phyloP scores from a whole-genome alignment of 2,329 filamentous ascomycete genomes.

The Akanthomyces muscarius region DNA sequence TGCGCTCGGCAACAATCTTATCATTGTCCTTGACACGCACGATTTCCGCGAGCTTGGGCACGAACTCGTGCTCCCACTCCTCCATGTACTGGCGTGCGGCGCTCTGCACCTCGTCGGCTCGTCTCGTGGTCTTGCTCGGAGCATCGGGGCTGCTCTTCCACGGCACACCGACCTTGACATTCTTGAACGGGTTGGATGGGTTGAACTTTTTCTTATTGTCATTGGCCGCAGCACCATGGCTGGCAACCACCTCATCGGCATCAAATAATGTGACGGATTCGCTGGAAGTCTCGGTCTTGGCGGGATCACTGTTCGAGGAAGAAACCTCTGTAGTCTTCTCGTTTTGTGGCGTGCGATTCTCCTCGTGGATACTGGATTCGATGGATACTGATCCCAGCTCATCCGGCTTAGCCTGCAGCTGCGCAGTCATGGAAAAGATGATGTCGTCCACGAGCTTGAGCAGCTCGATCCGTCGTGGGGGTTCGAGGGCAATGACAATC shows the following conservation, averaged over 20 bases:
- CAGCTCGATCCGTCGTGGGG: conserved; percentile 47
- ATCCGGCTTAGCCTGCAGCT: conserved; percentile 40
- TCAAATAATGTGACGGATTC: conserved; percentile 17
- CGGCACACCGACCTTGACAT: conserved; percentile 22
- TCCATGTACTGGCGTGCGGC: conserved; percentile 67
- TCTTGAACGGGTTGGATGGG: conserved; percentile 12
- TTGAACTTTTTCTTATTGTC: background rate
- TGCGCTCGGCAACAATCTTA: conserved; percentile 45
- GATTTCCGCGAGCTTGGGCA: conserved; percentile 67
- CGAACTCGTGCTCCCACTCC: conserved; percentile 69
- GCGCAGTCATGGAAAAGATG: conserved; percentile 49
- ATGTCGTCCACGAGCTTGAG: conserved; percentile 49
- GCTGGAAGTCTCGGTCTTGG: conserved; percentile 17
- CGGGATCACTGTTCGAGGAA: conserved; percentile 16
- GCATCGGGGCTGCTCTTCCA: conserved; percentile 15
- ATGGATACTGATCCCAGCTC: conserved; percentile 29
- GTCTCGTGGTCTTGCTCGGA: conserved; percentile 8
- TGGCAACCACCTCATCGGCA: conserved; percentile 10
- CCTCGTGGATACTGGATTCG: conserved; percentile 12
- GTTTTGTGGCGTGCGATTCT: background rate
- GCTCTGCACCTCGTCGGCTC: conserved; percentile 34
- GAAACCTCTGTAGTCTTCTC: background rate
- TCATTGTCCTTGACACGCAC: conserved; percentile 47
- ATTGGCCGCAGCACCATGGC: background rate
- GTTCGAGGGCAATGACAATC: conserved; percentile 51